Evolutionary conservation across 2,329 filamentous ascomycete genomes (phyloP).

Genomic region (Ophiostoma sp.): DNA sequence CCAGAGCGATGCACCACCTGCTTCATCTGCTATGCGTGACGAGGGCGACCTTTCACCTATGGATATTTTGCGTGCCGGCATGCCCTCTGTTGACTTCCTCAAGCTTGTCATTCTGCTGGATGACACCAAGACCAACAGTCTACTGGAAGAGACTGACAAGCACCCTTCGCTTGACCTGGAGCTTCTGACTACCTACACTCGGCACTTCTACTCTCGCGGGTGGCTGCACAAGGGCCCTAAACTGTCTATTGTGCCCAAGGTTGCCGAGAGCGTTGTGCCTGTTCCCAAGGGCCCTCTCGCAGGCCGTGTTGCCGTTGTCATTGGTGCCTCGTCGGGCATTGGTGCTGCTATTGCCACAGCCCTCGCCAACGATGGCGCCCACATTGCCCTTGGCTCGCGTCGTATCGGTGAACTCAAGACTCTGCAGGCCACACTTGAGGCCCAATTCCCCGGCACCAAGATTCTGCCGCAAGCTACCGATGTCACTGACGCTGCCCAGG

Average conservation of each 20-base stretch:
- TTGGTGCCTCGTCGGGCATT: slow-evolving; percentile 73
- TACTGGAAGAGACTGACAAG: slow-evolving; percentile 37
- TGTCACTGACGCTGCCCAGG: slow-evolving; percentile 61
- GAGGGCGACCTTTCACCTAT: slow-evolving; percentile 70
- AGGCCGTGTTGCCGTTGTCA: slow-evolving; percentile 69
- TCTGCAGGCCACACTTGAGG: slow-evolving; percentile 56
- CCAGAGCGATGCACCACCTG: slow-evolving; percentile 40
- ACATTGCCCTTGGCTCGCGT: slow-evolving; percentile 67
- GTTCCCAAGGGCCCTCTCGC: slow-evolving; percentile 53
- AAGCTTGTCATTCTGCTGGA: slow-evolving; percentile 67
- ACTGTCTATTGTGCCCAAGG: not conserved
- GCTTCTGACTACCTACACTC: slow-evolving; percentile 71
- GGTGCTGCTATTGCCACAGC: slow-evolving; percentile 67
- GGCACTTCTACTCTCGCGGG: slow-evolving; percentile 74
- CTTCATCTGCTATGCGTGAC: not conserved
- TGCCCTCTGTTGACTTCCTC: slow-evolving; percentile 70
- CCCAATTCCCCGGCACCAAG: slow-evolving; percentile 49
- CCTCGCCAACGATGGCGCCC: slow-evolving; percentile 64
- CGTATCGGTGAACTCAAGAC: slow-evolving; percentile 63
- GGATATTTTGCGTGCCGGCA: slow-evolving; percentile 73
- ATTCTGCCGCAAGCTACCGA: slow-evolving; percentile 66
- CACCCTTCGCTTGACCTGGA: slow-evolving; percentile 55
- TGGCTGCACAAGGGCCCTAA: slow-evolving; percentile 54
- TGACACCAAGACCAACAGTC: slow-evolving; percentile 61
- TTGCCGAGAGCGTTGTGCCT: slow-evolving; percentile 8